These are phyloP conservation scores for Wickerhamiella lipophila DNA, from an alignment of 805 yeast genomes.

Conservation along the genomic window DNA sequence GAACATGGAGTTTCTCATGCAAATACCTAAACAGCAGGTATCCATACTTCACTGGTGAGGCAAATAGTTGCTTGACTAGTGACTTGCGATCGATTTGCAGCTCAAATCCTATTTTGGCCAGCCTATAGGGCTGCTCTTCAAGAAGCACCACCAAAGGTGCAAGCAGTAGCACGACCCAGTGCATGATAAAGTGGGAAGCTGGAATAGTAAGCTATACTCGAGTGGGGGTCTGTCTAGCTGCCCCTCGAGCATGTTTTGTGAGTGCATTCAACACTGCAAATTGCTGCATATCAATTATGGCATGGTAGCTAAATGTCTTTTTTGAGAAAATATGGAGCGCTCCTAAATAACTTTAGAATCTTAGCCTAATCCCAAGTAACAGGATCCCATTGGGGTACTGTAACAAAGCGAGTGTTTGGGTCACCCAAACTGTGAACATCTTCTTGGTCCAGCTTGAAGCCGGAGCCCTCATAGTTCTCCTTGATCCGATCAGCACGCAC, in stretches of 20 bases:
- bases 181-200: background rate
- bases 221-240: too few species aligned
- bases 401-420: conserved; percentile 24
- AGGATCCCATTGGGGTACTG: conserved; percentile 30
- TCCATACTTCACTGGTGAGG: background rate
- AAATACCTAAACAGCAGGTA: background rate
- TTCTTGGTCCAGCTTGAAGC: conserved; percentile 28
- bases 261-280: too few species aligned
- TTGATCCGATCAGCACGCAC: conserved; percentile 43
- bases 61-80: background rate
- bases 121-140: conserved; percentile 1
- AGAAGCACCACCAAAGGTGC: background rate
- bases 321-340: too few species aligned
- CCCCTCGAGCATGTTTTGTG: too few species aligned
- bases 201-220: background rate
- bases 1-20: conserved; percentile 2
- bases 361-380: conserved; percentile 21
- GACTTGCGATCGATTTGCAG: conserved; percentile 1
- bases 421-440: conserved; percentile 26
- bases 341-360: too few species aligned
- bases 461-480: conserved; percentile 43
- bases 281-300: too few species aligned
- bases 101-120: conserved; percentile 2
- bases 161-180: background rate
- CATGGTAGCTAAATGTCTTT: too few species aligned